Conservation (phyloP, 331 rosid genomes). For the Quercus tomentella region DNA sequence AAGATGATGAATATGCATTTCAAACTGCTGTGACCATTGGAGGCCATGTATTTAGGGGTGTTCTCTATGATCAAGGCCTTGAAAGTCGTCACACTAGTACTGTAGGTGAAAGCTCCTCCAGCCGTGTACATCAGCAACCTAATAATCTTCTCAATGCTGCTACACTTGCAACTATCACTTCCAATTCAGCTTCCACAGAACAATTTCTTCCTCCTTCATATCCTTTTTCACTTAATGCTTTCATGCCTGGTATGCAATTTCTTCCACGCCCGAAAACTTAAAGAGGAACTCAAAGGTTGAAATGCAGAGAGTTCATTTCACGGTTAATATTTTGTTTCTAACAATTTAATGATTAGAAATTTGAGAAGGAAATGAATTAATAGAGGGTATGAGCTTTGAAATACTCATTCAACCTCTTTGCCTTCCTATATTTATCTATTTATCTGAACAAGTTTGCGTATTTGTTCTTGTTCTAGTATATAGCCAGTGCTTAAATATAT, state of each 20-base stretch:
- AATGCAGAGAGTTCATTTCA: too few species aligned
- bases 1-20: constrained; percentile 43
- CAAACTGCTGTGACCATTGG: constrained; percentile 54
- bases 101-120: constrained; percentile 12
- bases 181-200: constrained; percentile 16
- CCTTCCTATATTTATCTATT: background rate
- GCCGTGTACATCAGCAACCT: constrained; percentile 11
- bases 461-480: constrained; percentile 4
- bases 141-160: constrained; percentile 8
- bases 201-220: constrained; percentile 17
- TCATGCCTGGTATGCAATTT: constrained; percentile 44
- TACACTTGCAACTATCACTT: background rate
- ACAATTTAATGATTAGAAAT: too few species aligned
- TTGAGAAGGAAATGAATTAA: background rate
- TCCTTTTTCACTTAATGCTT: constrained; percentile 21
- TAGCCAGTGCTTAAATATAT: background rate
- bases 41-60: constrained; percentile 57
- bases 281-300: too few species aligned
- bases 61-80: constrained; percentile 62
- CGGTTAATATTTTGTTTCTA: background rate
- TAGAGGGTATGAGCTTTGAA: background rate
- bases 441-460: background rate
- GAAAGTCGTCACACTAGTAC: background rate
- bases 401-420: background rate
- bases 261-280: constrained; percentile 31